These are phyloP conservation scores for Bipolaris victoriae DNA, from an alignment of 2,329 filamentous ascomycete genomes.

Conservation along the genomic window DNA sequence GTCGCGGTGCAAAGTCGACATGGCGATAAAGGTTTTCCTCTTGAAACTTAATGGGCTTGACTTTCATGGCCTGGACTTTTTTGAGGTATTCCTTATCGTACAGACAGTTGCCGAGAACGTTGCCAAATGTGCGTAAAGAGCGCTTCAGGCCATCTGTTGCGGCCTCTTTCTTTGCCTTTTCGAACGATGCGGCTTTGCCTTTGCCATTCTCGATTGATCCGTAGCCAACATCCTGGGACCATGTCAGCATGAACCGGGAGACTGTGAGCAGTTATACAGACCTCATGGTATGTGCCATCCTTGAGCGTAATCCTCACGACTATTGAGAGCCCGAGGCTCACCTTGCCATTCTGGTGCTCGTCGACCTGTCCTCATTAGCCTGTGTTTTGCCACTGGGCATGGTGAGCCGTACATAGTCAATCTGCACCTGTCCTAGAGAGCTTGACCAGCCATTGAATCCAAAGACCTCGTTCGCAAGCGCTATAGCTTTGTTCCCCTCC, in stretches of 20 bases:
- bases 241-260: conserved; percentile 12
- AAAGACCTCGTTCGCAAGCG: conserved; percentile 92
- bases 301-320: conserved; percentile 87
- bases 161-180: conserved; percentile 98
- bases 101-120: conserved; percentile 96
- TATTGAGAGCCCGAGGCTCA: conserved; percentile 86
- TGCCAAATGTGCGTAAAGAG: conserved; percentile 88
- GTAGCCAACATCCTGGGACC: conserved; percentile 82
- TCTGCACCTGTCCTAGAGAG: conserved; percentile 90
- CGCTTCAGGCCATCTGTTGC: conserved; percentile 94
- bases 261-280: conserved; percentile 28
- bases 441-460: conserved; percentile 98
- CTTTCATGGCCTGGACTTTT: conserved; percentile 89
- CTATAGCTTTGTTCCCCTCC: conserved; percentile 95
- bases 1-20: conserved; percentile 66
- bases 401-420: conserved; percentile 75
- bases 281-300: conserved; percentile 94
- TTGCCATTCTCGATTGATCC: conserved; percentile 96
- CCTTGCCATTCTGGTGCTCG: conserved; percentile 78
- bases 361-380: conserved; percentile 64
- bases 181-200: conserved; percentile 92
- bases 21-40: conserved; percentile 82
- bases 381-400: neutral
- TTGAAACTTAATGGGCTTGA: conserved; percentile 76
- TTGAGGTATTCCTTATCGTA: conserved; percentile 95